Conservation (phyloP, 768 basidiomycete species). For the Chalciporus piperatus region DNA sequence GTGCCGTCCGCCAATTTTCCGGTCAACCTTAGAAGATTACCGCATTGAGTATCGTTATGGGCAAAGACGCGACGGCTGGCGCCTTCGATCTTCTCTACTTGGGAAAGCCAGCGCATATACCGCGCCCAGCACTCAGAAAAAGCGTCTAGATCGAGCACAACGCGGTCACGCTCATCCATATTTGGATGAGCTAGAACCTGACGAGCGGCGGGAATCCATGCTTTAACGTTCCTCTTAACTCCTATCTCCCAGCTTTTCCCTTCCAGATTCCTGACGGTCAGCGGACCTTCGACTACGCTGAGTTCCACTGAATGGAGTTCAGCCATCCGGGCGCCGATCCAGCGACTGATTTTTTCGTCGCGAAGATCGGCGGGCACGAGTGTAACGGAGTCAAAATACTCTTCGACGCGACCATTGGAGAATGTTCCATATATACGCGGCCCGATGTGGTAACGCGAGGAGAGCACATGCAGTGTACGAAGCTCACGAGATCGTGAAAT, state of each 20-base stretch:
- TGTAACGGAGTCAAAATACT: conserved; percentile 89
- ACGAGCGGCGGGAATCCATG: conserved; percentile 71
- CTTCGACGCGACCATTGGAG: conserved; percentile 91
- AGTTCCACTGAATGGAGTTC: conserved; percentile 94
- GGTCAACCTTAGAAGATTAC: conserved; percentile 80
- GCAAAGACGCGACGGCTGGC: conserved; percentile 71
- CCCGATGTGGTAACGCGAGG: conserved; percentile 83
- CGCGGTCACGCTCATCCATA: conserved; percentile 43
- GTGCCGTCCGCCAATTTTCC: conserved; percentile 45
- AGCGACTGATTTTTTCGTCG: conserved; percentile 69
- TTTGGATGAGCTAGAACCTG: conserved; percentile 67
- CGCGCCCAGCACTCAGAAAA: conserved; percentile 64
- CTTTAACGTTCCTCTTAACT: conserved; percentile 61
- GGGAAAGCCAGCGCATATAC: conserved; percentile 70
- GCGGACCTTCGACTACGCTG: conserved; percentile 52
- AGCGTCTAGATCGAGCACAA: conserved; percentile 58
- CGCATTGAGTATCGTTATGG: conserved; percentile 97
- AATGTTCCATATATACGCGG: conserved; percentile 94
- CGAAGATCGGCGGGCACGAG: conserved; percentile 77
- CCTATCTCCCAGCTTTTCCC: conserved; percentile 55
- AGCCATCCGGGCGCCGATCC: conserved; percentile 93
- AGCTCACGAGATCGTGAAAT: conserved; percentile 89
- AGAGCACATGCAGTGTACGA: conserved; percentile 84
- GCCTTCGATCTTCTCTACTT: conserved; percentile 54
- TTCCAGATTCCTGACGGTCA: conserved; percentile 37